phyloP scores from a whole-genome alignment of 345 rosid genomes.

The Heritiera fomes region DNA sequence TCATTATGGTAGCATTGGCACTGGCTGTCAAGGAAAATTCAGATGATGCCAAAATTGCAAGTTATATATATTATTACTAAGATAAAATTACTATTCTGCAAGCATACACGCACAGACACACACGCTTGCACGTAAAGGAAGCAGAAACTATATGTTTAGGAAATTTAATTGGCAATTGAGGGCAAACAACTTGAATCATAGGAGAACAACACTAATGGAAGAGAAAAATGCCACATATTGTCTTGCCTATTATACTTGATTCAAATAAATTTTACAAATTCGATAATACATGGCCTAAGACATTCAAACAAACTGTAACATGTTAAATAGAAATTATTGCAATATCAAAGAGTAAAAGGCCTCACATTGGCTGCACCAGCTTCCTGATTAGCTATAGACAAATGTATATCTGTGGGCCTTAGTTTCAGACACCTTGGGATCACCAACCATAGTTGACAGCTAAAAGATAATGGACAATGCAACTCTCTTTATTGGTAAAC shows the following conservation, averaged over 20 bases:
- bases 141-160: background rate
- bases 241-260: background rate
- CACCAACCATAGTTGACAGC: conserved; percentile 31
- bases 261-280: background rate
- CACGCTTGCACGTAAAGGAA: background rate
- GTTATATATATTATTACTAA: background rate
- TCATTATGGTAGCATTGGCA: background rate
- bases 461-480: conserved; percentile 13
- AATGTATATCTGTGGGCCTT: conserved; percentile 20
- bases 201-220: background rate
- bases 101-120: background rate
- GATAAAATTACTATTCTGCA: background rate
- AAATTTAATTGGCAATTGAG: background rate
- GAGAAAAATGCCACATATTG: background rate
- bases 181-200: background rate
- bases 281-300: background rate
- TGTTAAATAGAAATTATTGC: background rate
- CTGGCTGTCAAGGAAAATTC: background rate
- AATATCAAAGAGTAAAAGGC: background rate
- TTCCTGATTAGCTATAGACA: conserved; percentile 6
- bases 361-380: background rate
- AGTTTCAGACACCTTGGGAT: conserved; percentile 13
- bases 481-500: conserved; percentile 18
- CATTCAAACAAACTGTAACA: background rate
- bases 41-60: background rate